Percentiles rank a stretch among this genome's conserved stretches.
phyloP scores from a whole-genome alignment of 192 early-diverging fungal species.

The Coemansia furcata region DNA sequence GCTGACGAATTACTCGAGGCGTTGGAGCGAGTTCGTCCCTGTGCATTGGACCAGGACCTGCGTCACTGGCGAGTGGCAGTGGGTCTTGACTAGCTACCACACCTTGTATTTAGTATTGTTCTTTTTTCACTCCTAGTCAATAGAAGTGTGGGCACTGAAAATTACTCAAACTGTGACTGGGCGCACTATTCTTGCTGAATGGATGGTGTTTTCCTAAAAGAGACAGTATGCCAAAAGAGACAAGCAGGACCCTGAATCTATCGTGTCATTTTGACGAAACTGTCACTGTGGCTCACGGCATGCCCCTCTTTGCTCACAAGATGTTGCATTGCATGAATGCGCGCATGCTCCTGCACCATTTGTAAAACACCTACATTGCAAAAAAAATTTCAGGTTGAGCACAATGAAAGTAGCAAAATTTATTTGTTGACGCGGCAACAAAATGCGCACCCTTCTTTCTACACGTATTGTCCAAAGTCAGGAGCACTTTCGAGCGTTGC shows the following conservation, averaged over 20 bases:
- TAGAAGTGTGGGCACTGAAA: background rate
- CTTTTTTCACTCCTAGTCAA: background rate
- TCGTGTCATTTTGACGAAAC: background rate
- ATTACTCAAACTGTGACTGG: slow-evolving; percentile 1
- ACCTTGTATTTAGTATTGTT: background rate
- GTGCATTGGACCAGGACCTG: slow-evolving; percentile 32
- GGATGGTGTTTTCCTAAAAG: background rate
- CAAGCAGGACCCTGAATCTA: background rate
- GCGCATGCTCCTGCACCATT: background rate
- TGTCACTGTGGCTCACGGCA: background rate
- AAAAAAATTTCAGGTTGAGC: background rate
- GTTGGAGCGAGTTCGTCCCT: slow-evolving; percentile 30
- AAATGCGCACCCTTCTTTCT: background rate
- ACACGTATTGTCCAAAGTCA: background rate
- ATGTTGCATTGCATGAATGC: background rate
- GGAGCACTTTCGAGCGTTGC: slow-evolving; percentile 82
- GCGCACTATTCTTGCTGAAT: background rate
- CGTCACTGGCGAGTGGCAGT: slow-evolving; percentile 29
- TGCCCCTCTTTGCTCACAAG: background rate
- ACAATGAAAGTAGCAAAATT: background rate
- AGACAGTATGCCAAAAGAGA: background rate
- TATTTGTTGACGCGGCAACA: background rate
- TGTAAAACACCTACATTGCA: background rate
- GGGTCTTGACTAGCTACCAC: background rate
- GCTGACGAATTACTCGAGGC: slow-evolving; percentile 29